Evolutionary conservation across 805 yeast species (phyloP).

Genomic region (Candida pini): DNA sequence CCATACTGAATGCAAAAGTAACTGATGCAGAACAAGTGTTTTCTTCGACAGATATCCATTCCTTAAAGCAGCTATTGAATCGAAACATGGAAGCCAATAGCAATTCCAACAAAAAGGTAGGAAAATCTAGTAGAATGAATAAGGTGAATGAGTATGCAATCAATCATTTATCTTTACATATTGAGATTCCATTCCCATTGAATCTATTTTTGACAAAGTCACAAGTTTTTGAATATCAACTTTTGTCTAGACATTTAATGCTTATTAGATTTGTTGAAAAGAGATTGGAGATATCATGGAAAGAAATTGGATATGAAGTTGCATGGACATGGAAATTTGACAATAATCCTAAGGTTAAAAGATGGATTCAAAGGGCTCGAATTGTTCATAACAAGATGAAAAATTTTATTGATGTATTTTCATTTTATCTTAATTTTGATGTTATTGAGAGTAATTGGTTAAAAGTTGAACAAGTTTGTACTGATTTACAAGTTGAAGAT

Average conservation of each 20-base stretch:
- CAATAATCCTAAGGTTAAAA: constrained; percentile 36
- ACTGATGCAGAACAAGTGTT: constrained; percentile 50
- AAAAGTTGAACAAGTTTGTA: constrained; percentile 29
- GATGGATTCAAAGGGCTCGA: constrained; percentile 54
- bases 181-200: constrained; percentile 80
- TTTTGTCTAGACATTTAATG: constrained; percentile 66
- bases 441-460: constrained; percentile 54
- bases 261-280: constrained; percentile 59
- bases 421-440: constrained; percentile 49
- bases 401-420: constrained; percentile 49
- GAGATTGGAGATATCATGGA: constrained; percentile 63
- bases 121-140: constrained; percentile 20
- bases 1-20: constrained; percentile 48
- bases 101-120: constrained; percentile 10
- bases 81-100: constrained; percentile 32
- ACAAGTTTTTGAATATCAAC: constrained; percentile 70
- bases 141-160: constrained; percentile 39
- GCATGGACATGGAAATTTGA: constrained; percentile 58
- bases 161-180: constrained; percentile 48
- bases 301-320: constrained; percentile 54
- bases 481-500: constrained; percentile 13
- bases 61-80: constrained; percentile 39
- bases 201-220: constrained; percentile 70
- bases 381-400: constrained; percentile 53
- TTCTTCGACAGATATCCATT: constrained; percentile 37